A percentile compares a stretch with the other conserved stretches of the same genome.
These are phyloP conservation scores for Trichoderma gamsii DNA, from an alignment of 495 filamentous ascomycete species.

Conservation along the genomic window DNA sequence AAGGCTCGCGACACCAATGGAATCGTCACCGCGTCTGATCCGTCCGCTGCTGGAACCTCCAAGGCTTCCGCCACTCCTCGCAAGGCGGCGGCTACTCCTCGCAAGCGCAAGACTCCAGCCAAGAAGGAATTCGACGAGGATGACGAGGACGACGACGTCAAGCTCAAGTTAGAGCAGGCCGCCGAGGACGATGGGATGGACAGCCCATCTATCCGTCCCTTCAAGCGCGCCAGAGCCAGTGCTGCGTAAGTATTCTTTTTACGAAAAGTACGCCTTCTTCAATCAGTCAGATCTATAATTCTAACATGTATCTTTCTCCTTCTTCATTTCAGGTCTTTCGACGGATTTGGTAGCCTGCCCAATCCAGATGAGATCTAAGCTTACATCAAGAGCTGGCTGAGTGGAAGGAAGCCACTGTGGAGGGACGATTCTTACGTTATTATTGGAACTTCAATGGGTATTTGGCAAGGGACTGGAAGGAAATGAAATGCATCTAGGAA, in stretches of 20 bases:
- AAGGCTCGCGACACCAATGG: conserved; percentile 15
- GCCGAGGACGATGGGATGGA: background rate
- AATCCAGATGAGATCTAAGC: background rate
- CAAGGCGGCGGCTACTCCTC: conserved; percentile 8
- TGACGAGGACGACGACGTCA: conserved; percentile 2
- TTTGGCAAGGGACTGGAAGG: background rate
- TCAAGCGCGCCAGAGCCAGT: background rate
- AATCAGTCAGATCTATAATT: background rate
- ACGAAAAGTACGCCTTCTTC: background rate
- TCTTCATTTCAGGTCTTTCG: background rate
- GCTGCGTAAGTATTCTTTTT: background rate
- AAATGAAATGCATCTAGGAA: background rate
- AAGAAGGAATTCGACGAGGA: conserved; percentile 10
- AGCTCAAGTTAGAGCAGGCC: background rate
- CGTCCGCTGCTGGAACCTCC: background rate
- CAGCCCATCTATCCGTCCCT: background rate
- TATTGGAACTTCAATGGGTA: background rate
- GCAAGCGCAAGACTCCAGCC: conserved; percentile 8
- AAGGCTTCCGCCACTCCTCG: background rate
- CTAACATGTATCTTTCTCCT: background rate
- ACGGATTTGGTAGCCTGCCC: background rate
- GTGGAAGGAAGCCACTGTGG: background rate
- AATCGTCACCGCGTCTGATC: background rate
- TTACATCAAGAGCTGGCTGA: background rate
- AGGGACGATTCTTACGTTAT: background rate